A percentile compares a stretch with the other conserved stretches of the same genome.
These are phyloP conservation scores for Oxyria digyna DNA, from an alignment of 148 eudicot species.

Conservation along the genomic window DNA sequence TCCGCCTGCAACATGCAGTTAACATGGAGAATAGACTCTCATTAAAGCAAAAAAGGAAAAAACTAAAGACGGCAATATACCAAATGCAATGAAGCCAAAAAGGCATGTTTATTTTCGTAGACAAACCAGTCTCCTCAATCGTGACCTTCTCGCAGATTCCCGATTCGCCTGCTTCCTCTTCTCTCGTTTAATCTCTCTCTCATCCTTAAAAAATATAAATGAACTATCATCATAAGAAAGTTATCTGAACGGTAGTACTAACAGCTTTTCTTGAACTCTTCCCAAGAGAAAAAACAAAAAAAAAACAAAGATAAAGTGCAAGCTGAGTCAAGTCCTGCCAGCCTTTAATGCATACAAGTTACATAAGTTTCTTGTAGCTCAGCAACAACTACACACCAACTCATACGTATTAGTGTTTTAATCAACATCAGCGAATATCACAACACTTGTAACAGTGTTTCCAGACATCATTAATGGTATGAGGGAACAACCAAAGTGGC, in stretches of 20 bases:
- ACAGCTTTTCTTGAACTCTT: not conserved
- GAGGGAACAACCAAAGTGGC: not conserved
- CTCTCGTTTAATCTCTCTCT: slow-evolving; percentile 33
- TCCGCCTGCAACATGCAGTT: slow-evolving; percentile 26
- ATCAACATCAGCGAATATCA: not conserved
- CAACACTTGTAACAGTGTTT: not conserved
- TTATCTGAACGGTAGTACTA: not conserved
- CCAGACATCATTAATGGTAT: not conserved
- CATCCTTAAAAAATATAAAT: slow-evolving; percentile 16
- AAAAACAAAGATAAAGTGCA: not conserved
- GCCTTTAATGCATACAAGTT: not conserved
- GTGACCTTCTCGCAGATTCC: slow-evolving; percentile 40
- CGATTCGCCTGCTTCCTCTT: slow-evolving; percentile 42
- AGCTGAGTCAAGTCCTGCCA: not conserved
- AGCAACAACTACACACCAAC: not conserved
- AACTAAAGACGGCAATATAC: too few relatives aligned
- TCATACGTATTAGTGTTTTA: not conserved
- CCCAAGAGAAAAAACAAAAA: not conserved
- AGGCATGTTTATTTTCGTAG: not conserved
- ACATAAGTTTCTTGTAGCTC: not conserved
- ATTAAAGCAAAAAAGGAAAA: not conserved
- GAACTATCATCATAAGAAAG: not conserved
- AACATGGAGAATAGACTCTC: not conserved
- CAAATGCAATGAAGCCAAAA: not conserved
- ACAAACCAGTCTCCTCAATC: slow-evolving; percentile 32